Percentiles rank a stretch among this genome's conserved stretches.
phyloP scores from a whole-genome alignment of 1,284 basidiomycete species.

The Fomitopsis palustris region DNA sequence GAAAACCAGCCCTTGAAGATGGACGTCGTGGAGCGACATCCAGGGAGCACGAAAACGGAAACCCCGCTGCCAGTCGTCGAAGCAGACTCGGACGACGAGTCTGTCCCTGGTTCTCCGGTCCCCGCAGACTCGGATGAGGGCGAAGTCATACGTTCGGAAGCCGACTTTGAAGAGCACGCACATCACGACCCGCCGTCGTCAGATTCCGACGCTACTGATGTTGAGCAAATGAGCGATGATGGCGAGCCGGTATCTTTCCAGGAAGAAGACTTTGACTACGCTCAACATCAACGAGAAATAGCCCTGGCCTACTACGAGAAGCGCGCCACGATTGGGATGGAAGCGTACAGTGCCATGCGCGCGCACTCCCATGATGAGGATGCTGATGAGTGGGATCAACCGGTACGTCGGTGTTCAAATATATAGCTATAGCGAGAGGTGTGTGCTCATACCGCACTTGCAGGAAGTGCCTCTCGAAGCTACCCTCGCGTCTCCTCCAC shows the following conservation, averaged over 20 bases:
- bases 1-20: constrained; percentile 57
- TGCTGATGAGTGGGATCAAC: constrained; percentile 39
- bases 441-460: background rate
- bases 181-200: constrained; percentile 9
- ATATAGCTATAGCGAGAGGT: background rate
- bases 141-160: constrained; percentile 25
- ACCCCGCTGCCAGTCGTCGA: constrained; percentile 14
- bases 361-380: constrained; percentile 39
- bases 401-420: constrained; percentile 27
- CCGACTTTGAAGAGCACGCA: constrained; percentile 18
- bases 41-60: constrained; percentile 26
- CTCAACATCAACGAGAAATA: constrained; percentile 67
- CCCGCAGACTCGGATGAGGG: constrained; percentile 50
- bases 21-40: constrained; percentile 62
- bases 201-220: constrained; percentile 26
- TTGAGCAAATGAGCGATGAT: constrained; percentile 21
- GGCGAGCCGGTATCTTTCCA: constrained; percentile 38
- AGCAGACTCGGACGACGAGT: constrained; percentile 50
- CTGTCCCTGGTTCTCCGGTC: constrained; percentile 29
- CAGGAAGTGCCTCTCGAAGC: constrained; percentile 41
- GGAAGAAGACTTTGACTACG: constrained; percentile 54
- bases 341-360: constrained; percentile 47
- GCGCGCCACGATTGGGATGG: constrained; percentile 50
- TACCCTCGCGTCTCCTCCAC: constrained; percentile 30
- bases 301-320: constrained; percentile 68